These are phyloP conservation scores for Fraxinus sp. DNA, from an alignment of 305 asterid genomes.

Conservation along the genomic window DNA sequence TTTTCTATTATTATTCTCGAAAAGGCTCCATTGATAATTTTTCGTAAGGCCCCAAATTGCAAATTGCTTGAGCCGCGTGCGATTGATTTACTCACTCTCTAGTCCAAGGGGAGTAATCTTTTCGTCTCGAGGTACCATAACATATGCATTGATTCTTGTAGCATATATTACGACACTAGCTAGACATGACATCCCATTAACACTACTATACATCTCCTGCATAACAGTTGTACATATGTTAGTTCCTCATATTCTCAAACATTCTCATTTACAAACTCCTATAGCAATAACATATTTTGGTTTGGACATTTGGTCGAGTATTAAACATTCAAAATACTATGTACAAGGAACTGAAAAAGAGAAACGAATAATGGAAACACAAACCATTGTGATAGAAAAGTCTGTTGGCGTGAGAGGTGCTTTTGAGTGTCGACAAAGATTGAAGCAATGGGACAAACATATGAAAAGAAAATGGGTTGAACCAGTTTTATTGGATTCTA, in stretches of 20 bases:
- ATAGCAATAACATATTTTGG: not conserved
- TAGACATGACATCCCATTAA: not conserved
- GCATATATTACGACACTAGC: not conserved
- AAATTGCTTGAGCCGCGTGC: not conserved
- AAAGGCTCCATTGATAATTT: not conserved
- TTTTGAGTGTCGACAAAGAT: slow-evolving; percentile 28
- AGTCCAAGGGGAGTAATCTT: not conserved
- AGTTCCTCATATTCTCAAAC: not conserved
- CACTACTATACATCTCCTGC: not conserved
- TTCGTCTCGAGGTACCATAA: not conserved
- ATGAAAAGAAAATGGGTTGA: slow-evolving; percentile 41
- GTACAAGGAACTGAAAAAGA: not conserved
- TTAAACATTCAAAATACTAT: not conserved
- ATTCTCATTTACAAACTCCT: not conserved
- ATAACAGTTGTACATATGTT: not conserved
- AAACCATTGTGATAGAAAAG: not conserved
- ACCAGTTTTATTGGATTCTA: not conserved
- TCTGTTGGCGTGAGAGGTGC: slow-evolving; percentile 5
- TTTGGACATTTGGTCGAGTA: not conserved
- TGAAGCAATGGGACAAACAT: slow-evolving; percentile 39
- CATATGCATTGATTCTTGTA: not conserved
- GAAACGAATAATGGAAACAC: not conserved
- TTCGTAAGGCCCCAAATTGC: not conserved
- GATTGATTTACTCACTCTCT: not conserved
- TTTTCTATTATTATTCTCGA: not conserved